Conservation (phyloP, 371 early-diverging fungal genomes). For the Dichotomocladium elegans region DNA sequence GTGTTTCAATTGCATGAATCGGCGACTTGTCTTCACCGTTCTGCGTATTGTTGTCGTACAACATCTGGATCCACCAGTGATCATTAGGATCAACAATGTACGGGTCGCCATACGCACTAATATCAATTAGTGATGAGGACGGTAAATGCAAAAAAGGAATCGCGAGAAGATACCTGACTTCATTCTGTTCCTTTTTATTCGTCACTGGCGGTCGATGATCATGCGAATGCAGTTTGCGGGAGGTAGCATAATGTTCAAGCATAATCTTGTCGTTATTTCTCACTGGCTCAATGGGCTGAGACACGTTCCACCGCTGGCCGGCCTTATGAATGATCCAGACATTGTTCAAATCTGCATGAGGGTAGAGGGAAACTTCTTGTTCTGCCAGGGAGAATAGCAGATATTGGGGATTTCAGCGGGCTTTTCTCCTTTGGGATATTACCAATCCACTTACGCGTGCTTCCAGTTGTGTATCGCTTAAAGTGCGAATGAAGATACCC, state of each 20-base stretch:
- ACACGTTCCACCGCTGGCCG: slow-evolving; percentile 26
- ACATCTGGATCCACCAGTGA: slow-evolving; percentile 23
- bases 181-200: slow-evolving; percentile 19
- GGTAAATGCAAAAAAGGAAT: not conserved
- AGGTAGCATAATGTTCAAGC: slow-evolving; percentile 69
- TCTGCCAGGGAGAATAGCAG: slow-evolving; percentile 31
- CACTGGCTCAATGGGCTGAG: slow-evolving; percentile 41
- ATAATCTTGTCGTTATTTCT: slow-evolving; percentile 69
- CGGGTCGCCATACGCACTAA: slow-evolving; percentile 22
- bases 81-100: slow-evolving; percentile 14
- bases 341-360: slow-evolving; percentile 86
- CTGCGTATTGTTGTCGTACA: slow-evolving; percentile 8
- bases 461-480: slow-evolving; percentile 74
- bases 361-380: slow-evolving; percentile 93
- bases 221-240: slow-evolving; percentile 80
- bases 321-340: slow-evolving; percentile 67
- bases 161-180: slow-evolving; percentile 39
- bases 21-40: slow-evolving; percentile 16
- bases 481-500: slow-evolving; percentile 89
- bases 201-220: slow-evolving; percentile 59
- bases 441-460: slow-evolving; percentile 56
- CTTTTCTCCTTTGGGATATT: not conserved
- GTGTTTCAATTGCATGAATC: slow-evolving; percentile 29
- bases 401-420: not conserved
- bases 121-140: not conserved